Base-by-base conservation (phyloP, 768 basidiomycete genomes). In the Suillus clintonianus region DNA sequence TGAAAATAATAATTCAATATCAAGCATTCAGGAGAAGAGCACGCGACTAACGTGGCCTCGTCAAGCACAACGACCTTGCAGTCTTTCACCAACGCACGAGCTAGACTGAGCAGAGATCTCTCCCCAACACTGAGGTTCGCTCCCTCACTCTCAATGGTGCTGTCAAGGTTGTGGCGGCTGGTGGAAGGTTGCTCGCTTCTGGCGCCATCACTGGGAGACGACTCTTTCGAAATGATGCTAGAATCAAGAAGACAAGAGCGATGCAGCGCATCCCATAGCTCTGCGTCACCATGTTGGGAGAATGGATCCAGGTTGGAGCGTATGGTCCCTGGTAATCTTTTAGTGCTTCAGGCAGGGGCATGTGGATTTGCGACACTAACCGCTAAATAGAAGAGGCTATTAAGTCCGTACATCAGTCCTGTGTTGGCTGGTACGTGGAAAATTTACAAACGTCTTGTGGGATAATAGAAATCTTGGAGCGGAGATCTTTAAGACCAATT, bases 271-370 rank as follows among this genome's bases (percentile, higher is more conserved):
- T 95, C 93, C 89, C 91, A 94, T 11, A 97, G 81, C 24, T 83
- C 81, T 15, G 85, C 86, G 73, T 95, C 94, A 67, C 90, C 89
- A 67, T 91, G 86, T 39, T 83, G 74, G 54, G 84, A 86, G 78
- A 95, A 94, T 0, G 95, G 95, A 74, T 96, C 95, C 13, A 96
- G 85, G 71, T 97, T 96, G 47, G 85, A 84, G 47, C 94, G 83
- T 17, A 95, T 73, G 0, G 90, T 92, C 54, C 91, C 91, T 87
- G 69, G 24, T 74, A 65, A 19, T 78, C 78, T 43, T 60, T 37
- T 13, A 47, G 32, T 79, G 65, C 66, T 65, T 19, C 50, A 30
- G 30, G 19, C 27, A 30, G 30, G 50, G 19, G 17, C 55, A 75
- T 69, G 50, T 75, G 71, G 37, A 76, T 15, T 15, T 15, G 9